phyloP scores from a whole-genome alignment of 163 green algal species.

The Prototheca cutis region DNA sequence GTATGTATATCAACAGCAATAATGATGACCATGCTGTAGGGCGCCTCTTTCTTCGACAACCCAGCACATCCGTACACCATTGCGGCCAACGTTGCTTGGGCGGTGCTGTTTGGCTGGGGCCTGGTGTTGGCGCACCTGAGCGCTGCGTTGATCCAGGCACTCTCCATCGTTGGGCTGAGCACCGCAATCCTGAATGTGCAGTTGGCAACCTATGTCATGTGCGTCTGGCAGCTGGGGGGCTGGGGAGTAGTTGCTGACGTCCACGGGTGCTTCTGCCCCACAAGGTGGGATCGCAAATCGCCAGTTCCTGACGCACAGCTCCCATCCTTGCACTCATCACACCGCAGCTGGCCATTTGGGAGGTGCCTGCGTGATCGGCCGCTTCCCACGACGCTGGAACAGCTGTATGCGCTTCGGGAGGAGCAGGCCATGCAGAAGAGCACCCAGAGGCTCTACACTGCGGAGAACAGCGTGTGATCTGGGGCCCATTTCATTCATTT shows the following conservation, averaged over 20 bases:
- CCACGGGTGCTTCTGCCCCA: not conserved
- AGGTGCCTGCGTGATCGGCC: not conserved
- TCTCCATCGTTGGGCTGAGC: slow-evolving; percentile 21
- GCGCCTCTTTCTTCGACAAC: slow-evolving; percentile 12
- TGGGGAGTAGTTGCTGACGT: not conserved
- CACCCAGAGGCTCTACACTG: not conserved
- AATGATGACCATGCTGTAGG: no score
- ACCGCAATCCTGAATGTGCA: slow-evolving; percentile 23
- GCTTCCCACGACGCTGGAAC: slow-evolving; percentile 16
- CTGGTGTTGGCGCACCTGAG: slow-evolving; percentile 19
- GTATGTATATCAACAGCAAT: no score
- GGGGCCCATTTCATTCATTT: no score
- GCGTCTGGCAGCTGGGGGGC: no score
- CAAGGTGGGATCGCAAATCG: no score
- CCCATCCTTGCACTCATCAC: no score
- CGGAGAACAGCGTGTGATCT: no score
- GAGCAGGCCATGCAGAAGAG: not conserved
- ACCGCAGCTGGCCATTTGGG: slow-evolving; percentile 24
- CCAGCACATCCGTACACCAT: slow-evolving; percentile 27
- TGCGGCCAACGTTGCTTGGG: slow-evolving; percentile 18
- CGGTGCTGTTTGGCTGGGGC: slow-evolving; percentile 25
- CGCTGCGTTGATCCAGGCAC: slow-evolving; percentile 18
- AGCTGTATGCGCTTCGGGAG: not conserved
- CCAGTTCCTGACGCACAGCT: no score
- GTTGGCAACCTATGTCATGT: slow-evolving; percentile 27